Conservation (phyloP, 2,329 filamentous ascomycete species). For the Fusarium tricinctum region DNA sequence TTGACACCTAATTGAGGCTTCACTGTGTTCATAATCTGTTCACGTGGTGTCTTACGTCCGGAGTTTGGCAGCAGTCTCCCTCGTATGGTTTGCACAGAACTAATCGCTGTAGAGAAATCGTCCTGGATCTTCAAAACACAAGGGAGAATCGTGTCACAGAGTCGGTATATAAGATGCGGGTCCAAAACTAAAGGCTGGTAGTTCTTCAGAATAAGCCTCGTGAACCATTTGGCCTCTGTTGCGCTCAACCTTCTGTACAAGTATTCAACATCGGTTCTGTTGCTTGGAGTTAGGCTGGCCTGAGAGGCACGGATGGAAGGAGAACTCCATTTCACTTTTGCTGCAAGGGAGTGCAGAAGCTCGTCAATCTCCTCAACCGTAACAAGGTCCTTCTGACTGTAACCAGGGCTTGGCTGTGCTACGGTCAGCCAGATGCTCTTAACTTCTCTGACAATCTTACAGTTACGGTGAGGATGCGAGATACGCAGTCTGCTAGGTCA, state of each 20-base stretch:
- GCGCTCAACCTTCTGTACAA: conserved; percentile 74
- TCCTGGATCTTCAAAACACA: conserved; percentile 78
- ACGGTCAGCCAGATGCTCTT: background rate
- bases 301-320: conserved; percentile 65
- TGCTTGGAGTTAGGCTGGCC: conserved; percentile 44
- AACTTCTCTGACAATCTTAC: conserved; percentile 56
- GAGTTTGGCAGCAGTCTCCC: conserved; percentile 41
- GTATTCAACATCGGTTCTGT: conserved; percentile 63
- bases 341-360: conserved; percentile 75
- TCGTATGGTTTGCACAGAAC: conserved; percentile 61
- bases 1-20: conserved; percentile 72
- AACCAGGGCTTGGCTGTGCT: conserved; percentile 60
- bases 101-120: conserved; percentile 72
- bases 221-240: conserved; percentile 88
- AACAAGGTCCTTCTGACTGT: conserved; percentile 58
- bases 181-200: conserved; percentile 78
- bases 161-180: conserved; percentile 65
- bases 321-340: conserved; percentile 78
- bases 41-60: conserved; percentile 20
- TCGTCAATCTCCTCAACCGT: conserved; percentile 80
- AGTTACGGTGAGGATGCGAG: conserved; percentile 72
- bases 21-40: conserved; percentile 53
- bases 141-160: conserved; percentile 78
- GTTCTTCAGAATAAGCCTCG: conserved; percentile 82
- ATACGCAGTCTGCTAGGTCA: conserved; percentile 80